Evolutionary conservation across 2,329 filamentous ascomycete species (phyloP), one percentile per base, ranked within the genome.

Genomic region (Ophiognomonia clavigignenti-juglandacearum): DNA sequence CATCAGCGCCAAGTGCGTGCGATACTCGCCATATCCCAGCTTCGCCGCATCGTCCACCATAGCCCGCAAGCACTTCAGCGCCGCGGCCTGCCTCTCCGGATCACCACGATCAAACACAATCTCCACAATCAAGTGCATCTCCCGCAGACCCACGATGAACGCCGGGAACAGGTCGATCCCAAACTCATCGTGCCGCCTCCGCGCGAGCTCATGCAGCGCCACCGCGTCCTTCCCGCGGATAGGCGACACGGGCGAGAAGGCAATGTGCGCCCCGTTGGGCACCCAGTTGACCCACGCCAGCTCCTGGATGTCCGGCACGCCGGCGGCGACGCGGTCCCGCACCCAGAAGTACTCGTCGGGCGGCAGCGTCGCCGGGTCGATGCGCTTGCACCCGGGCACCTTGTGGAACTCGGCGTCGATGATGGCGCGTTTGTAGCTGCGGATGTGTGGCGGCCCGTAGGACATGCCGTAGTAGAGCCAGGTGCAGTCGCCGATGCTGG

Each of bases 381-480:
- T 48, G 20, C 55, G 56, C 14, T 53, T 55, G 27, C 61, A 61
- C 4, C 64, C 63, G 0, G 58, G 41, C 2, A 66, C 58, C 19
- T 54, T 55, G 27, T 50, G 57, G 53, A 66, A 65, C 45, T 61
- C 61, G 24, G 54, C 49, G 45, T 66, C 59, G 46, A 65, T 54
- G n/a, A 61, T 58, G n/a, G 53, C 52, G 3, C 64, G 59, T 53
- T 65, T 64, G 50, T 63, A 59, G 42, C 59, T 55, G 9, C 62
- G 62, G 19, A 61, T 54, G 1, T 52, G 32, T 11, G 57, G 50
- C 2, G 59, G 59, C 5, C 60, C 59, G 50, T 69, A 65, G 8
- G 64, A 58, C 8, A 68, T 67, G 16, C 70, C 70, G 51, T 74
- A 73, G 55, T 73, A 73, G 54, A 70, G 68, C 71, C 71, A 74